Base-by-base conservation (phyloP, 176 grass and related monocot species). In the Oryza meyeriana region DNA sequence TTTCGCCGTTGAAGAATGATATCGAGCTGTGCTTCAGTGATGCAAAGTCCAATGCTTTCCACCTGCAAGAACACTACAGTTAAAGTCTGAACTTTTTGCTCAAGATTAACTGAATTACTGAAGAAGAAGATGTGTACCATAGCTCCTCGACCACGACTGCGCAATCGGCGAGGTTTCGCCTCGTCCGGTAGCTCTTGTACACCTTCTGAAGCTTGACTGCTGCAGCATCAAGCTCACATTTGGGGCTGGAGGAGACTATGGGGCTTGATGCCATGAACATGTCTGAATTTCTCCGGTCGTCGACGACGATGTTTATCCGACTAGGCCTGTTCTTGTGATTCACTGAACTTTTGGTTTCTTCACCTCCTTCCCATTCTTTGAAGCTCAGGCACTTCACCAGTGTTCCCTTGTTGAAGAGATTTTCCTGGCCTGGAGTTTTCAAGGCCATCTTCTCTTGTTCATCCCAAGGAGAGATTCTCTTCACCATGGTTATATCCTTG, bases 81-180 rank as follows among this genome's bases (percentile, higher is more conserved):
- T 59, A 28, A 31, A 57, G 1, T 80, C 17, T 35, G 38, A 31
- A 77, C 33, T 48, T 22, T 50, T 29, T 13, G 17, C 78, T 31
- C 44, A 29, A 61, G 10, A 41, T 10, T 48, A 22, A 67, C 71
- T 31, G 34, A 16, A 69, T 44, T 42, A 12, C 5, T 24, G 33
- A 67, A 81, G 38, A 78, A 40, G 59, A n/a, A 12, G 71, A 68
- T n/a, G 72, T 79, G 20, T 77, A 95, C 93, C 97, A 99, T 64
- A 99, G 88, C 92, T 99, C 97, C 82, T 99, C 97, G n/a, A 88
- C 61, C 27, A 99, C 87, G 16, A 97, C 94, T 18, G 94, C 94
- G 26, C 94, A 97, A 35, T 97, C 94, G 7, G 94, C 94, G 17
- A 97, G 91, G 76, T 89, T 94, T 77, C 94, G 77, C 79, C 94